Evolutionary conservation across 2,329 filamentous ascomycete genomes (phyloP).

Genomic region (Stylonectria norvegica): DNA sequence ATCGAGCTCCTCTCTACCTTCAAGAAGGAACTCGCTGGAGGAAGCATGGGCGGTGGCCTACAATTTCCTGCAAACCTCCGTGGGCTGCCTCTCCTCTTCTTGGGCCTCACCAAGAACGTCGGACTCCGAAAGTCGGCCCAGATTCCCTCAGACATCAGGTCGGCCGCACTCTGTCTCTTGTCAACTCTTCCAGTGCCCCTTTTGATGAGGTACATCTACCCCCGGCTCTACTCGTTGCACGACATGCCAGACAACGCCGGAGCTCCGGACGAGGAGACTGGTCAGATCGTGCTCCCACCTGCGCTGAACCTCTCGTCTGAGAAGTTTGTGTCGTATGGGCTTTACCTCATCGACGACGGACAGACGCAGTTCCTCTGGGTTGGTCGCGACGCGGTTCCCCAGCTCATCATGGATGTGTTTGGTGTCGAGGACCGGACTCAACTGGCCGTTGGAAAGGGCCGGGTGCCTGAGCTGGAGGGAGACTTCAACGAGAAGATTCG

Average conservation of each 20-base stretch:
- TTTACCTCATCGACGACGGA: constrained; percentile 95
- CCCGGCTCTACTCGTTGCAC: constrained; percentile 79
- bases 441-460: constrained; percentile 86
- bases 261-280: constrained; percentile 77
- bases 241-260: constrained; percentile 97
- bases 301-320: constrained; percentile 84
- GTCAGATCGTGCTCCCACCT: constrained; percentile 84
- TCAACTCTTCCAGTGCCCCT: constrained; percentile 89
- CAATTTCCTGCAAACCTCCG: constrained; percentile 93
- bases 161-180: constrained; percentile 87
- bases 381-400: constrained; percentile 86
- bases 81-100: constrained; percentile 82
- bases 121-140: constrained; percentile 89
- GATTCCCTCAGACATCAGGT: constrained; percentile 90
- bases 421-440: constrained; percentile 78
- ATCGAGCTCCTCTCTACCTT: constrained; percentile 92
- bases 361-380: constrained; percentile 98
- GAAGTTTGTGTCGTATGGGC: constrained; percentile 79
- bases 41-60: constrained; percentile 90
- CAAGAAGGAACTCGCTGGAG: constrained; percentile 92
- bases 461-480: constrained; percentile 81
- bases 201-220: constrained; percentile 89
- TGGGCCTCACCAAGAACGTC: constrained; percentile 94
- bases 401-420: constrained; percentile 86
- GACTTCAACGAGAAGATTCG: constrained; percentile 96